These are phyloP conservation scores for Yamadazyma triangularis DNA, from an alignment of 1,139 yeast species.

Conservation along the genomic window DNA sequence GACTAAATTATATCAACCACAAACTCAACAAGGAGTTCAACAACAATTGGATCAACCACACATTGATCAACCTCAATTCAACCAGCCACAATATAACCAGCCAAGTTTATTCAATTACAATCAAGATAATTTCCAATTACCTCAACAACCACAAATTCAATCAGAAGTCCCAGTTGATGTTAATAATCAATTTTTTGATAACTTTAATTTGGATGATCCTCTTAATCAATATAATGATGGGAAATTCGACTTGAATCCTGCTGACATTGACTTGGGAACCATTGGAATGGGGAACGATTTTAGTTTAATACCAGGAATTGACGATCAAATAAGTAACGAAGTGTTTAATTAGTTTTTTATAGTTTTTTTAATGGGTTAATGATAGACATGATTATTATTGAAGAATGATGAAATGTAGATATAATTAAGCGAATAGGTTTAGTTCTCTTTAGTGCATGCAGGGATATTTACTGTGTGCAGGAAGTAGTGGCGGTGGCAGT, in stretches of 20 bases:
- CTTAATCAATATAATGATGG: too few relatives aligned
- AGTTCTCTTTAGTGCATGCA: too few relatives aligned
- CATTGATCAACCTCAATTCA: background rate
- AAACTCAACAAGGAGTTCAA: conserved; percentile 2
- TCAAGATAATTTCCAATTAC: too few relatives aligned
- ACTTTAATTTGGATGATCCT: too few relatives aligned
- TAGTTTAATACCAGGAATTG: background rate
- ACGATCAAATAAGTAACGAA: background rate
- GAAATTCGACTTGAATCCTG: too few relatives aligned
- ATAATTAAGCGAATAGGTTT: background rate
- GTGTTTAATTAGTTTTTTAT: background rate
- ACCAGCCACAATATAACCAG: background rate
- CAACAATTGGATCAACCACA: background rate
- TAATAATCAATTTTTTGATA: background rate
- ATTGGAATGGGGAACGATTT: too few relatives aligned
- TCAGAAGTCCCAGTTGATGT: background rate
- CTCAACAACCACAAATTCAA: background rate
- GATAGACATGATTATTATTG: too few relatives aligned
- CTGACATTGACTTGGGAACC: too few relatives aligned
- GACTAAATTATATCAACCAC: conserved; percentile 11
- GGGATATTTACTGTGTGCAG: too few relatives aligned
- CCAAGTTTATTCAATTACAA: background rate
- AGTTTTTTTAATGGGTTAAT: too few relatives aligned
- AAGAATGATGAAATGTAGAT: background rate
- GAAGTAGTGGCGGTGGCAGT: too few relatives aligned